Conservation (phyloP, 1,284 basidiomycete species). For the Ustilago lituana region DNA sequence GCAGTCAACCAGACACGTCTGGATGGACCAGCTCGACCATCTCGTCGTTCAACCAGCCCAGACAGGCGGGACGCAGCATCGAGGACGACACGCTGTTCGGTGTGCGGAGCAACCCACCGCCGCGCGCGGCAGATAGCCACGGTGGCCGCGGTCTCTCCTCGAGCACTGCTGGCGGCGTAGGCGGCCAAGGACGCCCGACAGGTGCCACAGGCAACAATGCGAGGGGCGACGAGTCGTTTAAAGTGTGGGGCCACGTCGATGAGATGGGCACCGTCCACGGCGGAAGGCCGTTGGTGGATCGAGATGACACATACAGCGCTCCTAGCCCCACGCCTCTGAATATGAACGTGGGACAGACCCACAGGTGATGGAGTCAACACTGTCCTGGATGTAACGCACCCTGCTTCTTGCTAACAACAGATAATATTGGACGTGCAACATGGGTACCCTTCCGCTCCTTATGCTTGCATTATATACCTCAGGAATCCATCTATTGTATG, state of each 20-base stretch:
- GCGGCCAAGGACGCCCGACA: background rate
- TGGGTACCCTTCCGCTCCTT: no score
- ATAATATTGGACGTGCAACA: no score
- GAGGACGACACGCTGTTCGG: constrained; percentile 66
- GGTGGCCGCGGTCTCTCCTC: constrained; percentile 9
- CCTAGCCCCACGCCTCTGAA: constrained; percentile 56
- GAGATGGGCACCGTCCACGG: constrained; percentile 58
- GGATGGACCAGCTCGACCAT: constrained; percentile 50
- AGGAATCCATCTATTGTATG: no score
- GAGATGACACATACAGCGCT: constrained; percentile 59
- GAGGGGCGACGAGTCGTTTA: constrained; percentile 37
- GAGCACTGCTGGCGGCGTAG: background rate
- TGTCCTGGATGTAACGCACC: no score
- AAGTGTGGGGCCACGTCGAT: constrained; percentile 50
- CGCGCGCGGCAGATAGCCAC: constrained; percentile 14
- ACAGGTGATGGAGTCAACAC: constrained; percentile 5
- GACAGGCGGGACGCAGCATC: constrained; percentile 45
- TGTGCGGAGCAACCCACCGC: constrained; percentile 37
- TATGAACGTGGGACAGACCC: constrained; percentile 29
- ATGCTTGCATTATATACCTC: no score
- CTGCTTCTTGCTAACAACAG: no score
- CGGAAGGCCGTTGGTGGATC: constrained; percentile 51
- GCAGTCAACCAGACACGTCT: constrained; percentile 37
- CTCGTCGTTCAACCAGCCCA: constrained; percentile 47
- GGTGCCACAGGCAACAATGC: constrained; percentile 6